A percentile compares a stretch with the other conserved stretches of the same genome.
These are phyloP conservation scores for Antrodiella citrinella DNA, from an alignment of 768 basidiomycete species.

Conservation along the genomic window DNA sequence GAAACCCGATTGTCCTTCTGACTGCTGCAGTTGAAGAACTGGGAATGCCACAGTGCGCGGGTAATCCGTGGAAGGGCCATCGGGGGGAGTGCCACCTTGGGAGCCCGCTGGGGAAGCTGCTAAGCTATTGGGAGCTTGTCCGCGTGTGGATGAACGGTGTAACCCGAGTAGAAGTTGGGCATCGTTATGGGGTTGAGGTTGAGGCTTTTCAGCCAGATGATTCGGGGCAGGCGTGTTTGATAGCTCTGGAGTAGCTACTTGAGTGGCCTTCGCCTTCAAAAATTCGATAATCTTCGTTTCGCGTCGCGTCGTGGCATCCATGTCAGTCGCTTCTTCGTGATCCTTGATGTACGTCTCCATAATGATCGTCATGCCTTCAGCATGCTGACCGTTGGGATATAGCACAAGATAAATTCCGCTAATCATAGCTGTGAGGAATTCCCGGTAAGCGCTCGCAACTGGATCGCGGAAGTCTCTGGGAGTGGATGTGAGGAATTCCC, in stretches of 20 bases:
- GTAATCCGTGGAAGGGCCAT: slow-evolving; percentile 16
- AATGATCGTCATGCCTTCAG: slow-evolving; percentile 67
- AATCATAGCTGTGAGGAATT: slow-evolving; percentile 87
- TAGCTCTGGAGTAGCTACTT: slow-evolving; percentile 28
- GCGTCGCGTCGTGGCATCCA: slow-evolving; percentile 76
- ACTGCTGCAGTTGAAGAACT: slow-evolving; percentile 53
- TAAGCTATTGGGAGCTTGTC: slow-evolving; percentile 8
- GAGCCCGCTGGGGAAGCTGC: slow-evolving; percentile 3
- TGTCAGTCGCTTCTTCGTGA: slow-evolving; percentile 48
- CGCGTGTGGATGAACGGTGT: slow-evolving; percentile 28
- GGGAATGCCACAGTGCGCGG: slow-evolving; percentile 22
- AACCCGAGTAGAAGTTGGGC: slow-evolving; percentile 44
- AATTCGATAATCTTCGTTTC: slow-evolving; percentile 85
- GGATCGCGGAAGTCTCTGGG: slow-evolving; percentile 60
- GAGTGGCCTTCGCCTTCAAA: slow-evolving; percentile 59
- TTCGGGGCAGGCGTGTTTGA: slow-evolving; percentile 12
- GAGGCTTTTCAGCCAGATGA: slow-evolving; percentile 3
- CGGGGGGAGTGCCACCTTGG: slow-evolving; percentile 7
- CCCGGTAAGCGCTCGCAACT: slow-evolving; percentile 74
- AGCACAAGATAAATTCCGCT: slow-evolving; percentile 81
- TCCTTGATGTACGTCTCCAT: slow-evolving; percentile 72
- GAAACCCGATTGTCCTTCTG: slow-evolving; percentile 43
- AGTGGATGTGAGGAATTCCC: slow-evolving; percentile 53
- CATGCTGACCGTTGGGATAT: slow-evolving; percentile 64
- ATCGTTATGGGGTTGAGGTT: slow-evolving; percentile 28